Base-by-base conservation (phyloP, 1,139 yeast species). In the Geotrichum bryndzae region DNA sequence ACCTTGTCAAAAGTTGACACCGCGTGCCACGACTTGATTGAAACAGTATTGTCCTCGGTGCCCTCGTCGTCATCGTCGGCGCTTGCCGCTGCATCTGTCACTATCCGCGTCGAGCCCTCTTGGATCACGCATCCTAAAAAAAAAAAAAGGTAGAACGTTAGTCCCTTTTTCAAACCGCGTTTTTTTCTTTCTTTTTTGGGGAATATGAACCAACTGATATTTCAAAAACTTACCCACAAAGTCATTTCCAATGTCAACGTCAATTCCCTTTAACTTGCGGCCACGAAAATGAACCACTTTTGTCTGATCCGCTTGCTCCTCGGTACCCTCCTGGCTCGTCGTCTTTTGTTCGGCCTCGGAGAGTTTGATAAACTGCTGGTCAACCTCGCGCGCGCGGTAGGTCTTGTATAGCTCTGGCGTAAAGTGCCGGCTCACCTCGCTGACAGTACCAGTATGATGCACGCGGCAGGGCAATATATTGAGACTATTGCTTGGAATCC, bases 401-500 rank as follows among this genome's bases (percentile, higher is more conserved):
- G 18, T 23, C 50, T 48, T 63, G 51, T 57, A 60, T 4, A 55
- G 57, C 22, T 61, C 58, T 33, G 61, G 57, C n/a, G 56, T 58
- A 45, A 68, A 69, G 54, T 67, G 64, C 51, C 63, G 61, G 11
- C 41, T 22, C 46, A 62, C 57, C 41, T 68, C 71, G 33, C 66
- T 67, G 27, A 69, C 70, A 2, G 64, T 61, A 13, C 73, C 73
- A 2, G 66, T 67, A 55, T 68, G 62, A 27, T 69, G 67, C 23
- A 71, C 68, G 31, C 67, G 67, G 53, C 73, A 71, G 1, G 73
- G 73, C 57, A 71, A 48, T 11, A 69, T 65, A 60, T 70, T 35
- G 13, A 35, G 41, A 3, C 13, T 35, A 8, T 35, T 10, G 13
- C 13, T 5, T 10, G 41, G 41, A 35, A 35, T 4, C 41, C n/a